These are phyloP conservation scores for Diaporthe citriasiana DNA, from an alignment of 2,329 filamentous ascomycete species.

Conservation along the genomic window DNA sequence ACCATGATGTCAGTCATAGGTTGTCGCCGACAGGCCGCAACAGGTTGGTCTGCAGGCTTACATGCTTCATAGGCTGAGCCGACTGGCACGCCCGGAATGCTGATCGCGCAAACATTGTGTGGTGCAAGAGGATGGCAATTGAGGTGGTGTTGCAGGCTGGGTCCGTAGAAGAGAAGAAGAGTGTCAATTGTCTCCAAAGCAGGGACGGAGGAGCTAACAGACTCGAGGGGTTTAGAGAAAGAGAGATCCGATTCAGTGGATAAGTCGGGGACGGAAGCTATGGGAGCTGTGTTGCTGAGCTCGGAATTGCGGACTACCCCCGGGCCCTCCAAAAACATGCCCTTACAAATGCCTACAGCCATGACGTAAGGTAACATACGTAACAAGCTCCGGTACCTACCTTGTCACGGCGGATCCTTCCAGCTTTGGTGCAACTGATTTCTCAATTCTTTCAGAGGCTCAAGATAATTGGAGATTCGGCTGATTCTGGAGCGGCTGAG, in stretches of 20 bases:
- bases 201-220: not conserved
- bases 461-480: not conserved
- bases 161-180: not conserved
- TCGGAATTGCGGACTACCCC: conserved; percentile 21
- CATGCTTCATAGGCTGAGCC: conserved; percentile 75
- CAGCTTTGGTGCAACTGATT: not conserved
- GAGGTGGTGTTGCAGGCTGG: not conserved
- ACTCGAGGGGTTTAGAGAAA: not conserved
- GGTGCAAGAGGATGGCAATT: conserved; percentile 26
- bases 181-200: not conserved
- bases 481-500: not conserved
- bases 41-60: conserved; percentile 55
- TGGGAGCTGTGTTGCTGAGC: conserved; percentile 17
- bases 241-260: conserved; percentile 2
- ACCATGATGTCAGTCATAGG: conserved; percentile 44
- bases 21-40: not conserved
- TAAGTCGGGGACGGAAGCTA: not conserved
- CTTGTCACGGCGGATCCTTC: too few species aligned
- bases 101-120: conserved; percentile 77
- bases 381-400: not conserved
- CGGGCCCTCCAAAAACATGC: not conserved
- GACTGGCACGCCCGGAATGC: conserved; percentile 74
- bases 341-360: conserved; percentile 17
- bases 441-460: not conserved
- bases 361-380: conserved; percentile 22